These are phyloP conservation scores for Pseudohyphozyma bogoriensis DNA, from an alignment of 768 basidiomycete genomes.

Conservation along the genomic window DNA sequence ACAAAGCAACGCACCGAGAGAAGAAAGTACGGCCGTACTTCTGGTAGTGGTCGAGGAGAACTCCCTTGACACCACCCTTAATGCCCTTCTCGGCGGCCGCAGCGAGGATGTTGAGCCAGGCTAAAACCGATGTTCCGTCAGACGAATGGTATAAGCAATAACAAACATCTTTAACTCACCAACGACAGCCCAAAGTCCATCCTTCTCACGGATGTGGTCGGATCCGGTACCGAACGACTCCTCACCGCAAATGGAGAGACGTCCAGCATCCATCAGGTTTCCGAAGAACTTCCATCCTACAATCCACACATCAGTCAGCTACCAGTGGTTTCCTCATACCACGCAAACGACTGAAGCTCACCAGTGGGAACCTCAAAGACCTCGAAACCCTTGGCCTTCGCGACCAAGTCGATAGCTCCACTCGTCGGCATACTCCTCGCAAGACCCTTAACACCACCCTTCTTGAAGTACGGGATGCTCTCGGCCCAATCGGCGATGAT, in stretches of 20 bases:
- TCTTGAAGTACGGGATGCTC: slow-evolving; percentile 82
- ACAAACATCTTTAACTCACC: slow-evolving; percentile 49
- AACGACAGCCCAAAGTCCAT: slow-evolving; percentile 93
- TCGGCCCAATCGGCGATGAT: slow-evolving; percentile 96
- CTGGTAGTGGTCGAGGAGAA: slow-evolving; percentile 75
- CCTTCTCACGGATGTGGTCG: slow-evolving; percentile 99
- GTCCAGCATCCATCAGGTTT: slow-evolving; percentile 97
- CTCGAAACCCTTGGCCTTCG: slow-evolving; percentile 82
- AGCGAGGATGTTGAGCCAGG: slow-evolving; percentile 90
- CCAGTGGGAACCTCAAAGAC: slow-evolving; percentile 95
- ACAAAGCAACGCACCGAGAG: slow-evolving; percentile 47
- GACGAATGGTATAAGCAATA: not conserved
- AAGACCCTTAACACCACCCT: slow-evolving; percentile 84
- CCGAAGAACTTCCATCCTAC: slow-evolving; percentile 99
- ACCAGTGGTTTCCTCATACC: not conserved
- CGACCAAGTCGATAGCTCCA: slow-evolving; percentile 92
- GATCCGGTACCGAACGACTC: slow-evolving; percentile 99
- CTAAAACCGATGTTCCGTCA: slow-evolving; percentile 46
- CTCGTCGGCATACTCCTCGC: slow-evolving; percentile 96
- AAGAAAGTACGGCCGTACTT: slow-evolving; percentile 97
- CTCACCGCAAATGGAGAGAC: slow-evolving; percentile 95
- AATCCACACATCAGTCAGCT: not conserved
- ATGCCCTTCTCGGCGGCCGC: slow-evolving; percentile 63
- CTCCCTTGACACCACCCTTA: slow-evolving; percentile 62
- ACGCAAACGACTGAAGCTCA: slow-evolving; percentile 35